Evolutionary conservation across 371 early-diverging fungal genomes (phyloP).

Genomic region (Zychaea mexicana): DNA sequence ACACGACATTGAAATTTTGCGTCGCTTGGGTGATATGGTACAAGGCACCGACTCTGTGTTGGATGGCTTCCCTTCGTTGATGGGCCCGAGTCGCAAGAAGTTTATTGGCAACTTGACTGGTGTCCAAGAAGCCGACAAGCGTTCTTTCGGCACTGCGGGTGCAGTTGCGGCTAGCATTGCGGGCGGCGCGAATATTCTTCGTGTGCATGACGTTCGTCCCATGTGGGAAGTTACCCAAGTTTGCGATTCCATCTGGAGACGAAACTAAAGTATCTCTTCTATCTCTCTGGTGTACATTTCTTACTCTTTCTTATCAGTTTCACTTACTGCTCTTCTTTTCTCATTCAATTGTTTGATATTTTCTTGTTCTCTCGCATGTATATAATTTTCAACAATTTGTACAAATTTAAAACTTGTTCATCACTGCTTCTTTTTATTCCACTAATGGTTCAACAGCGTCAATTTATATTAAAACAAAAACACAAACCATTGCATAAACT

Average conservation of each 20-base stretch:
- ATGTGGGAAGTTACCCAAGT: slow-evolving; percentile 89
- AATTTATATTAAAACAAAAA: too few species aligned
- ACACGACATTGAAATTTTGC: slow-evolving; percentile 87
- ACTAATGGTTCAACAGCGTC: too few species aligned
- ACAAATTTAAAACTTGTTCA: slow-evolving; percentile 7
- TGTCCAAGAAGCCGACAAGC: slow-evolving; percentile 69
- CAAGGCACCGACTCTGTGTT: slow-evolving; percentile 52
- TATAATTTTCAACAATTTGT: slow-evolving; percentile 21
- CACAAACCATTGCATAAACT: too few species aligned
- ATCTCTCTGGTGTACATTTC: not conserved
- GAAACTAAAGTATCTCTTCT: not conserved
- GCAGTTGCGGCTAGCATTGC: slow-evolving; percentile 89
- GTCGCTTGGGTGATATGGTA: slow-evolving; percentile 67
- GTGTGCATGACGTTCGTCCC: slow-evolving; percentile 95
- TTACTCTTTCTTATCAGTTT: not conserved
- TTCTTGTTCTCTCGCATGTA: slow-evolving; percentile 4
- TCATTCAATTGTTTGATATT: not conserved
- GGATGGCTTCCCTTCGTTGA: slow-evolving; percentile 79
- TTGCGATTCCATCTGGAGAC: slow-evolving; percentile 75
- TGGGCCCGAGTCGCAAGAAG: slow-evolving; percentile 87
- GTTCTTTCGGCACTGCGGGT: slow-evolving; percentile 94
- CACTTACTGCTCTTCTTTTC: not conserved
- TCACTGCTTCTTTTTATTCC: too few species aligned
- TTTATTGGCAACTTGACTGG: slow-evolving; percentile 83
- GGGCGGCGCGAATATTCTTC: slow-evolving; percentile 82